phyloP scores from a whole-genome alignment of 2,329 filamentous ascomycete genomes.

The Fusarium odoratissimum region DNA sequence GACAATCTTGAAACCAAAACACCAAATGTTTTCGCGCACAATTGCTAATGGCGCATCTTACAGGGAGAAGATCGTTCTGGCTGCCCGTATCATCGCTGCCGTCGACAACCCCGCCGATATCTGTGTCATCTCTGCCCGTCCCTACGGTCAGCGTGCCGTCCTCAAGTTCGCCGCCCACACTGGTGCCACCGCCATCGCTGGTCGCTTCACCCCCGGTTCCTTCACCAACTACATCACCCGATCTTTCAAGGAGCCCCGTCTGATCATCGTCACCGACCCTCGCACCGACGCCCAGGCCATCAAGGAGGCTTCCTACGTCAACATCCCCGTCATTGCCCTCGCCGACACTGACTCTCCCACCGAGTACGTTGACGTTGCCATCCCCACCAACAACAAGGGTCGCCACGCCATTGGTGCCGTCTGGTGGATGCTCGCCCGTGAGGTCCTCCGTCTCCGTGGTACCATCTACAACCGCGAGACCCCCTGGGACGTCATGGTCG shows the following conservation, averaged over 20 bases:
- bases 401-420: constrained; percentile 97
- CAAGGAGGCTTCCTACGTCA: constrained; percentile 99
- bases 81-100: constrained; percentile 97
- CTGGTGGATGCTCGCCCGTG: constrained; percentile 99
- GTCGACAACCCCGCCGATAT: constrained; percentile 99
- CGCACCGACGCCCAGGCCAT: constrained; percentile 99
- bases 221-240: constrained; percentile 99
- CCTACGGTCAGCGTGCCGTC: constrained; percentile 99
- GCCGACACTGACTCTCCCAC: constrained; percentile 99
- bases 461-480: constrained; percentile 96
- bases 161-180: constrained; percentile 99
- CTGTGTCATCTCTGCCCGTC: constrained; percentile 99
- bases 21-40: constrained; percentile 12
- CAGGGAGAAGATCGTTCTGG: constrained; percentile 99
- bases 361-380: constrained; percentile 99
- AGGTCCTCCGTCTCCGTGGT: constrained; percentile 98
- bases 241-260: constrained; percentile 99
- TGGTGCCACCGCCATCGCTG: constrained; percentile 96
- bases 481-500: constrained; percentile 99
- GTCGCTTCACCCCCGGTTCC: constrained; percentile 99
- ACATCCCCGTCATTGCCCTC: constrained; percentile 99
- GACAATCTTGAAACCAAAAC: constrained; percentile 35
- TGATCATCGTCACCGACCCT: constrained; percentile 99
- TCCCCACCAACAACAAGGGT: constrained; percentile 99
- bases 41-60: constrained; percentile 30